Conservation (phyloP, 345 rosid species). For the Tarenaya hassleriana region DNA sequence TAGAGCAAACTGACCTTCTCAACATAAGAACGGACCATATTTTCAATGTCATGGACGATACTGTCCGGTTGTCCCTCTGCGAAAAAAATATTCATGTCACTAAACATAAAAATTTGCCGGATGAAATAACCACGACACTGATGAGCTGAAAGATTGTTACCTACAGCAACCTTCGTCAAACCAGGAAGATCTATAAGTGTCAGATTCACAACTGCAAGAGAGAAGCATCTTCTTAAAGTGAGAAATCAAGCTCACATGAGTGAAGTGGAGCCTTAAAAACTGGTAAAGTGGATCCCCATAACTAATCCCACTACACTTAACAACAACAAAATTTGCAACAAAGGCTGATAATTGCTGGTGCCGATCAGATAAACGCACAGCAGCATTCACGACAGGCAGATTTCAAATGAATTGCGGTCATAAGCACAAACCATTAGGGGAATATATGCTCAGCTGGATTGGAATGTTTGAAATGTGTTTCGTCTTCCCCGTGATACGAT, state of each 20-base stretch:
- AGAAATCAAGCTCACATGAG: constrained; percentile 4
- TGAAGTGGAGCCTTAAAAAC: background rate
- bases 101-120: background rate
- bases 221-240: constrained; percentile 11
- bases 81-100: constrained; percentile 27
- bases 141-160: constrained; percentile 35
- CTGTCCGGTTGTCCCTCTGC: constrained; percentile 90
- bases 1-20: constrained; percentile 61
- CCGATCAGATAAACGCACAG: constrained; percentile 1
- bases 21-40: constrained; percentile 98
- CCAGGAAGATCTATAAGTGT: constrained; percentile 99
- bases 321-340: background rate
- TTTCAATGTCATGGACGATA: constrained; percentile 92
- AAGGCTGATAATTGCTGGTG: no score
- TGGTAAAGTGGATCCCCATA: background rate
- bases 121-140: constrained; percentile 30
- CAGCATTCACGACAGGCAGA: background rate
- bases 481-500: constrained; percentile 59
- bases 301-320: background rate
- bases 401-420: background rate
- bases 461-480: constrained; percentile 60
- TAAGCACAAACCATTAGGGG: constrained; percentile 68
- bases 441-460: constrained; percentile 59
- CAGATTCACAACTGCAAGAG: constrained; percentile 80
- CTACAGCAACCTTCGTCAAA: constrained; percentile 99